Percentiles rank a stretch among this genome's conserved stretches.
phyloP scores from a whole-genome alignment of 2,329 filamentous ascomycete species.

The Fusarium miscanthi region DNA sequence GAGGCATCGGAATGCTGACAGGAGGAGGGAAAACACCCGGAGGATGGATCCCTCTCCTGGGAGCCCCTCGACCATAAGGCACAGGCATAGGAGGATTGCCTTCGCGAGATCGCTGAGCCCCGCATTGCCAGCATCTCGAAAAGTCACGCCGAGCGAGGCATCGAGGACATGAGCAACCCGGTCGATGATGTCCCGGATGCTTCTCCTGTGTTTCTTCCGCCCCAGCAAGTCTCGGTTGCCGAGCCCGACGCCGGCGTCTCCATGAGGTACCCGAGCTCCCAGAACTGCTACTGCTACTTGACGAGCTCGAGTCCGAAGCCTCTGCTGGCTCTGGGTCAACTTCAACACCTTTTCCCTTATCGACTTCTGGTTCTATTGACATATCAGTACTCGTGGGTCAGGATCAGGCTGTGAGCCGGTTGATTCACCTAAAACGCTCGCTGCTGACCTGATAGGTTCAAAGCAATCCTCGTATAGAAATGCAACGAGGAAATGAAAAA shows the following conservation, averaged over 20 bases:
- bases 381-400: slow-evolving; percentile 10
- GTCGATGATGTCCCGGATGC: slow-evolving; percentile 57
- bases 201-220: slow-evolving; percentile 50
- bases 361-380: slow-evolving; percentile 39
- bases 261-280: slow-evolving; percentile 37
- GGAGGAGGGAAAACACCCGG: slow-evolving; percentile 7
- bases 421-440: slow-evolving; percentile 53
- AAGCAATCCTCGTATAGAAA: slow-evolving; percentile 62
- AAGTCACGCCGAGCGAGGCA: slow-evolving; percentile 47
- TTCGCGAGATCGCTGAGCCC: slow-evolving; percentile 31
- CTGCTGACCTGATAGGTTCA: slow-evolving; percentile 57
- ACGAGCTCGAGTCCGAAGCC: slow-evolving; percentile 50
- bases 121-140: slow-evolving; percentile 42
- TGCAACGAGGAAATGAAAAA: slow-evolving; percentile 64
- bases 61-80: slow-evolving; percentile 11
- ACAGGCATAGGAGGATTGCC: background rate
- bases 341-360: slow-evolving; percentile 57
- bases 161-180: slow-evolving; percentile 56
- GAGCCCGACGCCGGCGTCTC: slow-evolving; percentile 31
- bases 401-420: background rate
- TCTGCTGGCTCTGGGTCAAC: slow-evolving; percentile 36
- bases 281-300: slow-evolving; percentile 40
- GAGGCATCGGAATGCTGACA: background rate
- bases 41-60: slow-evolving; percentile 9
- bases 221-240: slow-evolving; percentile 7